Evolutionary conservation across 441 rosid species (phyloP), one percentile per base, ranked within the genome.

Genomic region (Breynia disticha): DNA sequence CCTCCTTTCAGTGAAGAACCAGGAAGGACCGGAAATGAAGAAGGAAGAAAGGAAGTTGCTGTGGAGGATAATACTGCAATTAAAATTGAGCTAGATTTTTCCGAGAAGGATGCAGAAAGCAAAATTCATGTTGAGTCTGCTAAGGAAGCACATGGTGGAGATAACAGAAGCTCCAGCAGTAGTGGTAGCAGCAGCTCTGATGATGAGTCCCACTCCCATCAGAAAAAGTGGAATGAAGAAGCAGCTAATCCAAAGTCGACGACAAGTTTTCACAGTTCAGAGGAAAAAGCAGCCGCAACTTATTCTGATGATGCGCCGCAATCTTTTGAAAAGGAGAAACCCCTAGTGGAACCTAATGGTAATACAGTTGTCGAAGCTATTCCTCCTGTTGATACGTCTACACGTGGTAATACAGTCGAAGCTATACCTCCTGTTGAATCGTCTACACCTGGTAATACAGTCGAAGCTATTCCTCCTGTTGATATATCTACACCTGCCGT

Each of bases 131-230:
- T 59, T 58, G 74, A 74, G 60, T 56, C 43, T 24, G 32, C 32
- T 43, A 57, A 72, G 65, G 69, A 60, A 17, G 35, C 54, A 4
- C 66, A 58, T 56, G 61, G 52, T 57, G 68, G 52, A 18, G 55
- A 62, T 53, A 56, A 37, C 11, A 66, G 54, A 17, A 61, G 61
- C 47, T 62, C 68, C 17, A 60, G 52, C 44, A 39, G 43, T 39
- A 39, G 43, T 14, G n/a, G n/a, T n/a, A 60, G 64, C 61, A 68
- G 76, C 44, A 65, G 75, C 62, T 76, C 83, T 8, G 85, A 78
- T 66, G 74, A 75, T 7, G 86, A 87, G 46, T 73, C 83, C 62
- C 63, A 21, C 49, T 74, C 58, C 42, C 35, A 16, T 19, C 64
- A 52, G 53, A 72, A 74, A 75, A 69, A 63, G 48, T 50, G 47